phyloP scores from a whole-genome alignment of 2,329 filamentous ascomycete species.

The Aspergillus japonicus region DNA sequence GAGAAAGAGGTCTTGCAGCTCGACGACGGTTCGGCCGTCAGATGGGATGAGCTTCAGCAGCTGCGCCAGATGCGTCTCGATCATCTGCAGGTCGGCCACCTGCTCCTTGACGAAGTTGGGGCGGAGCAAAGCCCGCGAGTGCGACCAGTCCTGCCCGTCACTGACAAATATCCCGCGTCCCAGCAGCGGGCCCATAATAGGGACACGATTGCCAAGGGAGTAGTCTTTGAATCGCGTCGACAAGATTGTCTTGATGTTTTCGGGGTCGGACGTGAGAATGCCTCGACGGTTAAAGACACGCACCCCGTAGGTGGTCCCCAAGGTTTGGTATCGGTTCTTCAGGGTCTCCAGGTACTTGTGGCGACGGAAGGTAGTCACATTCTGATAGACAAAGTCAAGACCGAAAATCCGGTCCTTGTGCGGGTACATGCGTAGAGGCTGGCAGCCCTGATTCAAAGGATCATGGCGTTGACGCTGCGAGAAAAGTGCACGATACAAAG shows the following conservation, averaged over 20 bases:
- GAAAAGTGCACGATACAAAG: no score
- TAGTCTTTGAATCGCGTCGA: constrained; percentile 58
- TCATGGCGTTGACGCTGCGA: no score
- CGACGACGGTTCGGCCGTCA: constrained; percentile 18
- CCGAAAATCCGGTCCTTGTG: no score
- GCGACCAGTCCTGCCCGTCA: constrained; percentile 53
- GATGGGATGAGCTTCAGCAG: constrained; percentile 18
- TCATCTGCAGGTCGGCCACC: constrained; percentile 19
- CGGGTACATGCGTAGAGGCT: no score
- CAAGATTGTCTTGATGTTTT: constrained; percentile 35
- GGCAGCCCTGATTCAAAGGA: no score
- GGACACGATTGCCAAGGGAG: constrained; percentile 37
- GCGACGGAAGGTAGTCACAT: no score
- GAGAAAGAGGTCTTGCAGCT: constrained; percentile 24
- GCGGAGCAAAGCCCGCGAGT: constrained; percentile 52
- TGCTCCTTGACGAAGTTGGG: constrained; percentile 34
- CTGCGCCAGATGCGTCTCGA: constrained; percentile 21
- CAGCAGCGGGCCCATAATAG: constrained; percentile 42
- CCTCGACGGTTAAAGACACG: no score
- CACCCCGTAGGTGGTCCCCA: no score
- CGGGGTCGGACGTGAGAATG: no score
- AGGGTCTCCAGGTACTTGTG: no score
- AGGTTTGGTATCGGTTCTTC: no score
- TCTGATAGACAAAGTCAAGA: no score
- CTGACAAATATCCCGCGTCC: constrained; percentile 58